Conservation (phyloP, 495 filamentous ascomycete species). For the Venustampulla echinocandica region DNA sequence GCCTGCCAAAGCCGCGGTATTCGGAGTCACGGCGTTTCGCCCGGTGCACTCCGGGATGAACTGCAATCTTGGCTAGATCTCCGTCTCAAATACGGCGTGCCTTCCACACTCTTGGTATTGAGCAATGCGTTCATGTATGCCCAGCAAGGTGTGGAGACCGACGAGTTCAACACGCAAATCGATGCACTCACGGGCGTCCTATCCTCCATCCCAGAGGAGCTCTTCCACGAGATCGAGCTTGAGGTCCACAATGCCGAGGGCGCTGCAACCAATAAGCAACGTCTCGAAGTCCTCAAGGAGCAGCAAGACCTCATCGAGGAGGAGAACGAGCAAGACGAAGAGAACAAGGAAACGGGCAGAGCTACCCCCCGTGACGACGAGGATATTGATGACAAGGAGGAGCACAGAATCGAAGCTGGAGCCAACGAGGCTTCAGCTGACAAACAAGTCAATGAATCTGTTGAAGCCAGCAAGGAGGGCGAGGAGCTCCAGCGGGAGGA, state of each 20-base stretch:
- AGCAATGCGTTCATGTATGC: conserved; percentile 97
- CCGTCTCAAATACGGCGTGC: conserved; percentile 83
- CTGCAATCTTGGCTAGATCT: conserved; percentile 93
- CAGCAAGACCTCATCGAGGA: conserved; percentile 97
- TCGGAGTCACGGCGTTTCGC: conserved; percentile 82
- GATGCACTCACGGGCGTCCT: conserved; percentile 88
- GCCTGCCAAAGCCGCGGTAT: conserved; percentile 87
- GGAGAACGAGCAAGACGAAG: conserved; percentile 83
- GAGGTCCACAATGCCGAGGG: conserved; percentile 97
- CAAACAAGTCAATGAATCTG: conserved; percentile 18
- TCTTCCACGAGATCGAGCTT: conserved; percentile 99
- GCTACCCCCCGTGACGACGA: conserved; percentile 80
- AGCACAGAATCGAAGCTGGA: conserved; percentile 28
- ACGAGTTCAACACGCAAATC: conserved; percentile 85
- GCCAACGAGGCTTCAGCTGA: conserved; percentile 8
- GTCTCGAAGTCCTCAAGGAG: conserved; percentile 97
- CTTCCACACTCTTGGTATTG: conserved; percentile 87
- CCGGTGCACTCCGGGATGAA: conserved; percentile 80
- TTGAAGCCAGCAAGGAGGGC: conserved; percentile 18
- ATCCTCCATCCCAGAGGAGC: conserved; percentile 90
- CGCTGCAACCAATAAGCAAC: conserved; percentile 96
- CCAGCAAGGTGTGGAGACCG: conserved; percentile 76
- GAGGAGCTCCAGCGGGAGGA: conserved; percentile 12
- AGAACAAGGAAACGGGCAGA: conserved; percentile 56
- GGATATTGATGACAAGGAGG: conserved; percentile 60